A percentile compares a stretch with the other conserved stretches of the same genome.
phyloP scores from a whole-genome alignment of 2,329 filamentous ascomycete genomes.

The Zymoseptoria ardabiliae region DNA sequence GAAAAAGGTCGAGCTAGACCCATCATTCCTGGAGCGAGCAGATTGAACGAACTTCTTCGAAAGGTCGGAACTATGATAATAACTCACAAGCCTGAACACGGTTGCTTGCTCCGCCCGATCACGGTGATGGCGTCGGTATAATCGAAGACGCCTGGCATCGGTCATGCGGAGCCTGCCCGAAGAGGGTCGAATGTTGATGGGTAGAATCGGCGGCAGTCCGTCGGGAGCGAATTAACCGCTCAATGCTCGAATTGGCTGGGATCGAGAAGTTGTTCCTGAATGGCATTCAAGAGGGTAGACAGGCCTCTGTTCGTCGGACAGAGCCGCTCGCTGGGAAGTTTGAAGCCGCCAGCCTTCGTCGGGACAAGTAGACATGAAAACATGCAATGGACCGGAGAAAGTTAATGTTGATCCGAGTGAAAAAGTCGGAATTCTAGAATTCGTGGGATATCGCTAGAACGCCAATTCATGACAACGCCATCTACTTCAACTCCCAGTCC shows the following conservation, averaged over 20 bases:
- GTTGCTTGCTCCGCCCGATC: neutral
- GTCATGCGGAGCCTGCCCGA: too few species aligned
- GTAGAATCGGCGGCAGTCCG: too few species aligned
- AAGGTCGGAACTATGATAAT: neutral
- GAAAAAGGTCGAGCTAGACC: slow-evolving; percentile 73
- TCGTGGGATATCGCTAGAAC: neutral
- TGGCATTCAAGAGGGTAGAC: too few species aligned
- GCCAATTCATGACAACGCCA: neutral
- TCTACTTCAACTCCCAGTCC: slow-evolving; percentile 62
- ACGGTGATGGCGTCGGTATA: neutral
- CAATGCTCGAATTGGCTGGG: too few species aligned
- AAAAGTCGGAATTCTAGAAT: neutral
- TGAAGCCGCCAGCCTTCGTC: neutral
- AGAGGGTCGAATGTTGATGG: too few species aligned
- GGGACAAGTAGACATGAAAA: neutral
- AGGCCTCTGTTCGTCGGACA: neutral
- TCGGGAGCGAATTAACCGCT: too few species aligned
- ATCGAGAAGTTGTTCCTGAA: too few species aligned
- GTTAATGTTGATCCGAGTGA: neutral
- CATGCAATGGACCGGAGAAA: neutral
- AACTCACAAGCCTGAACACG: neutral
- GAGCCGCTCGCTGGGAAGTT: neutral
- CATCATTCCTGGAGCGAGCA: slow-evolving; percentile 75
- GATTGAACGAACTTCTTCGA: slow-evolving; percentile 26
- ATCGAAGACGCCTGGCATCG: too few species aligned